Evolutionary conservation across 1,284 basidiomycete species (phyloP).

Genomic region (Naganishia sp.): DNA sequence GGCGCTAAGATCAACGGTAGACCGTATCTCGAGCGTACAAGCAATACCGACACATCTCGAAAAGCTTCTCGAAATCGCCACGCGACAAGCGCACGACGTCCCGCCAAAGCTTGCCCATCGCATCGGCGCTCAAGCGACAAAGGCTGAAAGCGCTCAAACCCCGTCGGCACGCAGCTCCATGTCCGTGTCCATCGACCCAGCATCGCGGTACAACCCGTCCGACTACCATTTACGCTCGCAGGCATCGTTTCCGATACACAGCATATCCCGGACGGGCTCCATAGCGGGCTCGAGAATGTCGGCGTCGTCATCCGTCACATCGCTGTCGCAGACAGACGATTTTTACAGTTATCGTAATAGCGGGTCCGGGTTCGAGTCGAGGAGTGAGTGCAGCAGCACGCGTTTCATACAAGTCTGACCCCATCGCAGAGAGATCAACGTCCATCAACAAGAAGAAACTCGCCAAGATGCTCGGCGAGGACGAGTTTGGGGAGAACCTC

Average conservation of each 20-base stretch:
- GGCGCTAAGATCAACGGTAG: neutral
- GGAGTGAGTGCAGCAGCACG: neutral
- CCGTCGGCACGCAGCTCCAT: slow-evolving; percentile 14
- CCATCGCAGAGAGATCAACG: slow-evolving; percentile 6
- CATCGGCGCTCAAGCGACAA: slow-evolving; percentile 11
- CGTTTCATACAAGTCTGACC: neutral
- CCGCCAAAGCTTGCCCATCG: slow-evolving; percentile 9
- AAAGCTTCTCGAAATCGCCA: slow-evolving; percentile 5
- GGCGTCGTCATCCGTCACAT: slow-evolving; percentile 45
- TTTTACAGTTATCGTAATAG: slow-evolving; percentile 24
- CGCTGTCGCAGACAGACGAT: slow-evolving; percentile 38
- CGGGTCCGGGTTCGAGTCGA: neutral
- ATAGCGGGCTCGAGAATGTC: slow-evolving; percentile 32
- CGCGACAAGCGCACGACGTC: slow-evolving; percentile 6
- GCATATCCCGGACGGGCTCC: slow-evolving; percentile 6
- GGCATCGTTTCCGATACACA: slow-evolving; percentile 1
- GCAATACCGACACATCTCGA: too few species aligned
- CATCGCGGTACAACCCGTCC: slow-evolving; percentile 5
- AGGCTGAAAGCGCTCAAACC: neutral
- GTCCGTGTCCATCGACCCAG: neutral
- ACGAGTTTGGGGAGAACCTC: slow-evolving; percentile 56
- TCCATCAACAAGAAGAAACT: slow-evolving; percentile 59
- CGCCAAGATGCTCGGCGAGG: slow-evolving; percentile 73
- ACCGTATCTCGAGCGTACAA: neutral
- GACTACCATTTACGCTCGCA: neutral